Percentiles rank a stretch among this genome's conserved stretches.
phyloP scores from a whole-genome alignment of 495 filamentous ascomycete species.

The Zalerion maritima region DNA sequence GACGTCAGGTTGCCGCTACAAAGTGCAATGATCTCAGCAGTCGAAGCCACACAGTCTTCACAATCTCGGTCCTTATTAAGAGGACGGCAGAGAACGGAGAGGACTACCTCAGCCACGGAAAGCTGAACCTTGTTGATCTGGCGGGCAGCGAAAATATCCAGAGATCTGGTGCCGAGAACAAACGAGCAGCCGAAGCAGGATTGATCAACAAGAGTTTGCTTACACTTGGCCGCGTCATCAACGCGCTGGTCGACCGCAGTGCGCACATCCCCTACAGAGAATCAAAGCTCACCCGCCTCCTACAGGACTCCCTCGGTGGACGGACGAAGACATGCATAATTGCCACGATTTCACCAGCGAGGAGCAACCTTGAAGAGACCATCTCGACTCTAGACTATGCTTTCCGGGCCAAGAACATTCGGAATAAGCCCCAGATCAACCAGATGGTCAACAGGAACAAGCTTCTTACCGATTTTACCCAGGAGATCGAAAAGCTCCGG shows the following conservation, averaged over 20 bases:
- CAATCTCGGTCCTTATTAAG: conserved; percentile 79
- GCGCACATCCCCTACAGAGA: conserved; percentile 91
- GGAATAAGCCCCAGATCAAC: conserved; percentile 94
- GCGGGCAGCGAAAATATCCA: conserved; percentile 97
- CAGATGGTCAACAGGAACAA: conserved; percentile 84
- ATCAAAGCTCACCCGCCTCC: conserved; percentile 84
- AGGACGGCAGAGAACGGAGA: conserved; percentile 61
- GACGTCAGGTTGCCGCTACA: conserved; percentile 89
- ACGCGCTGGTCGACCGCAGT: conserved; percentile 83
- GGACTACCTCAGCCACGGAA: conserved; percentile 84
- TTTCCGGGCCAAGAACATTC: conserved; percentile 93
- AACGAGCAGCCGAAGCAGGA: conserved; percentile 86
- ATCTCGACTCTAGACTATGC: conserved; percentile 97
- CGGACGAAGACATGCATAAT: conserved; percentile 97
- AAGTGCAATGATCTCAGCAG: conserved; percentile 97
- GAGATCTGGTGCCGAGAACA: conserved; percentile 91
- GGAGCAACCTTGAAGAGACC: conserved; percentile 90
- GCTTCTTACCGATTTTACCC: conserved; percentile 72
- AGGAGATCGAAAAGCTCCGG: conserved; percentile 90
- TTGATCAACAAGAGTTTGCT: conserved; percentile 96
- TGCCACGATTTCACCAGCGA: conserved; percentile 85
- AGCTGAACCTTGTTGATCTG: conserved; percentile 90
- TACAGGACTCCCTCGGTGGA: conserved; percentile 93
- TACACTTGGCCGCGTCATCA: conserved; percentile 91
- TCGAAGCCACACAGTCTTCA: conserved; percentile 92